Base-by-base conservation (phyloP, 805 yeast species). In the Candida corydali region DNA sequence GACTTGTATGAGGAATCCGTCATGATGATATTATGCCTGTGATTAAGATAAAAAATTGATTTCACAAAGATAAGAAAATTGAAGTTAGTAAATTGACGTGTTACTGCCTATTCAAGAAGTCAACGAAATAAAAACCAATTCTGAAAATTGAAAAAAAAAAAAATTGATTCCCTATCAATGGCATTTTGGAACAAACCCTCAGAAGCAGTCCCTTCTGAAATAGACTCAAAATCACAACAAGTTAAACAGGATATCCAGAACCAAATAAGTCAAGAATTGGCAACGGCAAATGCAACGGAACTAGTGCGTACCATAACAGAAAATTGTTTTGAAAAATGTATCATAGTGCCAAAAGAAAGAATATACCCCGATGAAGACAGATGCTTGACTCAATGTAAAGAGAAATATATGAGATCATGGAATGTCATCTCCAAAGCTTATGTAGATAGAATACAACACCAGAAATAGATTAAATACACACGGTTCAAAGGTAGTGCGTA, bases 401-500 rank as follows among this genome's bases (percentile, higher is more conserved):
- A 82, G 45, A 89, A 86, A 63, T 89, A 86, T 61, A 82, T 88
- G 91, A 76, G 83, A 58, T 79, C 94, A 23, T 89, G 96, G 96
- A 87, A 88, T 51, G 69, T 81, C 37, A 71, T 89, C 29, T 85
- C 95, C 9, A 80, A 78, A 55, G 69, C 85, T 8, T 88, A 87
- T 59, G 76, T 87, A 35, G 55, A 76, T 19, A 76, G 95, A 59
- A 83, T 86, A 49, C 88, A 82, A 61, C 30, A 37, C 19, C 32
- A 34, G 14, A 32, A 24, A 19, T 33, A 23, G 23, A 18, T 27
- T 5, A 17, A 3, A 15, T 9, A 8, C 15, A 15, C 6, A 17
- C 10, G 27, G 15, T 16, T 23, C 10, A 18, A 22, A 22, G 16
- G 7, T 27, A 4, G 18, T 15, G 18, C 8, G 11, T 27, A 27